phyloP scores from a whole-genome alignment of 805 yeast genomes.

The Nakazawaea peltata region DNA sequence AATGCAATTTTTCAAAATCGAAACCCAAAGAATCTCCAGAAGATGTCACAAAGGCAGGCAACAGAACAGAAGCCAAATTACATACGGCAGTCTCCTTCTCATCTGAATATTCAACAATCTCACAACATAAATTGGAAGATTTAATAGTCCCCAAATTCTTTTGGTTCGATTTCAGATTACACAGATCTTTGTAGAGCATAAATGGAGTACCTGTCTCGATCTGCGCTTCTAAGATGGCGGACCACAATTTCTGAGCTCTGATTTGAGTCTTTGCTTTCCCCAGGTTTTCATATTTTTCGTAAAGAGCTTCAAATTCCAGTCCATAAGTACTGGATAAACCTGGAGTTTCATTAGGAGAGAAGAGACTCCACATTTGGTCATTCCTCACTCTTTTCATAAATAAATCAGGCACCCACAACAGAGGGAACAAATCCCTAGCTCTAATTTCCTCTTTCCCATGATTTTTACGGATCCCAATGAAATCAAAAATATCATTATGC shows the following conservation, averaged over 20 bases:
- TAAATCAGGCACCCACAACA: constrained; percentile 56
- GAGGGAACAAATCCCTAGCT: constrained; percentile 57
- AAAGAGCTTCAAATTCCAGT: constrained; percentile 44
- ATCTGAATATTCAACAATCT: constrained; percentile 52
- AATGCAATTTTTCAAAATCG: constrained; percentile 48
- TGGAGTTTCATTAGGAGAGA: constrained; percentile 53
- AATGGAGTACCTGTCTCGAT: constrained; percentile 62
- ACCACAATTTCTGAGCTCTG: constrained; percentile 57
- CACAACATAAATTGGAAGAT: constrained; percentile 56
- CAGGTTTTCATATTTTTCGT: constrained; percentile 43
- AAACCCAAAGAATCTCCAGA: constrained; percentile 36
- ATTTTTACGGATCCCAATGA: constrained; percentile 51
- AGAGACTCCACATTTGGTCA: constrained; percentile 48
- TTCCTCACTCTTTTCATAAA: constrained; percentile 55
- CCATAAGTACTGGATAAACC: constrained; percentile 49
- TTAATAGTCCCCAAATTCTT: constrained; percentile 53
- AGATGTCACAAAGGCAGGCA: constrained; percentile 46
- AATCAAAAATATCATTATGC: constrained; percentile 54
- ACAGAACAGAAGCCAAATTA: constrained; percentile 52
- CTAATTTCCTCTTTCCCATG: constrained; percentile 59
- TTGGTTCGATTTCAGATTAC: constrained; percentile 51
- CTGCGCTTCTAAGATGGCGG: constrained; percentile 51
- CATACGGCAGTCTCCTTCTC: constrained; percentile 56
- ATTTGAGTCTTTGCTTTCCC: constrained; percentile 40
- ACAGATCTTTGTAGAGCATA: constrained; percentile 57